phyloP scores from a whole-genome alignment of 1,139 yeast species.

The Saccharomyces hybrid region DNA sequence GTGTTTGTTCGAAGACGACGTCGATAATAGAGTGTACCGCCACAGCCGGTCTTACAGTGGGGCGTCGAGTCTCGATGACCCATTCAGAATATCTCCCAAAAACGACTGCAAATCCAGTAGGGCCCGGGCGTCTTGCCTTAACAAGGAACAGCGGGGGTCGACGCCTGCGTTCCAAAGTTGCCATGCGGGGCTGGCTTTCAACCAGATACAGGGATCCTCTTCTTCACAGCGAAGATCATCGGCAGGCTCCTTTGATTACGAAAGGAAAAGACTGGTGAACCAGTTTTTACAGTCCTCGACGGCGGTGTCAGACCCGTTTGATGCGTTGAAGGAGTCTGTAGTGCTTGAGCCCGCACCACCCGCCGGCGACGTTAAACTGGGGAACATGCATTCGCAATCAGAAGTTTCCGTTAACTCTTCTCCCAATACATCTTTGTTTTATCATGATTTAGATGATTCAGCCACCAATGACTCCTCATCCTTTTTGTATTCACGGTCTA shows the following conservation, averaged over 20 bases:
- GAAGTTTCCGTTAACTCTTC: constrained; percentile 2
- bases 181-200: not conserved
- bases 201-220: not conserved
- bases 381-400: not conserved
- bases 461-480: constrained; percentile 5
- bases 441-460: constrained; percentile 4
- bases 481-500: constrained; percentile 7
- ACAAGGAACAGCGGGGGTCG: not conserved
- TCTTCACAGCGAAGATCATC: constrained; percentile 5
- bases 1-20: constrained; percentile 12
- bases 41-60: not conserved
- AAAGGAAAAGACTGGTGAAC: constrained; percentile 21
- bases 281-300: constrained; percentile 19
- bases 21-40: constrained; percentile 4
- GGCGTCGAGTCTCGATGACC: not conserved
- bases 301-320: not conserved
- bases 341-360: not conserved
- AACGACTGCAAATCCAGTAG: constrained; percentile 1
- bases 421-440: constrained; percentile 3
- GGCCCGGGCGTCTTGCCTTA: not conserved
- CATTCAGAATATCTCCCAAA: not conserved
- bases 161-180: not conserved
- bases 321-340: not conserved
- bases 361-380: not conserved
- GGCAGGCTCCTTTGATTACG: constrained; percentile 8